Evolutionary conservation across 345 rosid genomes (phyloP).

Genomic region (Acer campestre): DNA sequence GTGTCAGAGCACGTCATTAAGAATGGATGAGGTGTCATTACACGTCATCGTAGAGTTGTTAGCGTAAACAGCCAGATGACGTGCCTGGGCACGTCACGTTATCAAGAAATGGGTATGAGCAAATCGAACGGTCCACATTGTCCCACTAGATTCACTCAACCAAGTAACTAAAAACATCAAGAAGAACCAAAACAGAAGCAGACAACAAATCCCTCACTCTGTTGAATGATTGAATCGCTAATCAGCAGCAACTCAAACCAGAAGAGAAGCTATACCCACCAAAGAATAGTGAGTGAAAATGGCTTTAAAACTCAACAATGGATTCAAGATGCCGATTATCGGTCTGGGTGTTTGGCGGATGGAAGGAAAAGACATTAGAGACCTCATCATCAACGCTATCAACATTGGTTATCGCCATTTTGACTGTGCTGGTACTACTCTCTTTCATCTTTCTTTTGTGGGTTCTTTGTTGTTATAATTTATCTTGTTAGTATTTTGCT

Average conservation of each 20-base stretch:
- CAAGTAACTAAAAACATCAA: not conserved
- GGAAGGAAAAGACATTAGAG: slow-evolving; percentile 62
- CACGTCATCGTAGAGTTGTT: too few relatives aligned
- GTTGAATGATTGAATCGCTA: not conserved
- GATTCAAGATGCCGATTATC: slow-evolving; percentile 72
- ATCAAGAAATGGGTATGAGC: too few relatives aligned
- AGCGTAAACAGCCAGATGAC: too few relatives aligned
- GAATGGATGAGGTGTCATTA: too few relatives aligned
- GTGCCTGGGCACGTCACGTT: too few relatives aligned
- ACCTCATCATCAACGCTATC: slow-evolving; percentile 70
- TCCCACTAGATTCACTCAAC: too few relatives aligned
- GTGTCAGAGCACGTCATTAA: too few relatives aligned
- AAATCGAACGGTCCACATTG: too few relatives aligned
- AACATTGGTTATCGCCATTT: slow-evolving; percentile 90
- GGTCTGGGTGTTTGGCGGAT: slow-evolving; percentile 95
- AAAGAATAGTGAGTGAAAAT: slow-evolving; percentile 19
- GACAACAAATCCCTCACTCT: not conserved
- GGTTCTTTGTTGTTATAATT: not conserved
- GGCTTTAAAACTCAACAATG: slow-evolving; percentile 73
- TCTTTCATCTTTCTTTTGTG: not conserved
- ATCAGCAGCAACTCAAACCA: not conserved
- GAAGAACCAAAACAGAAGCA: not conserved
- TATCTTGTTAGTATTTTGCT: not conserved
- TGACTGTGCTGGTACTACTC: slow-evolving; percentile 76
- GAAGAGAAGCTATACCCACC: not conserved